phyloP scores from a whole-genome alignment of 2,329 filamentous ascomycete species.

The Neonectria sp. region DNA sequence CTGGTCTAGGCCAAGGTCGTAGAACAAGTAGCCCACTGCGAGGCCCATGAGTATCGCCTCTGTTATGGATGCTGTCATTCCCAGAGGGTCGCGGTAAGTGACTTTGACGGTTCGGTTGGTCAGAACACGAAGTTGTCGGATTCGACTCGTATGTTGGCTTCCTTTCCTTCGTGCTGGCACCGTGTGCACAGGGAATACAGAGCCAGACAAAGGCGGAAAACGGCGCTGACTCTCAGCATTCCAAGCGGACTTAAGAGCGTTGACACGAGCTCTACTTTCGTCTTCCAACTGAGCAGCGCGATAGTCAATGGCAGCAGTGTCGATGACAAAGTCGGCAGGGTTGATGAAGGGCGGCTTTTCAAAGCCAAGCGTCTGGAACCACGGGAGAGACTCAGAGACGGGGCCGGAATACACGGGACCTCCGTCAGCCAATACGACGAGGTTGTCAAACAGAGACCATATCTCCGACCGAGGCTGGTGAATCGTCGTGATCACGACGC shows the following conservation, averaged over 20 bases:
- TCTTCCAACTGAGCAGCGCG: constrained; percentile 75
- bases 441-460: constrained; percentile 82
- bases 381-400: constrained; percentile 68
- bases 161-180: constrained; percentile 22
- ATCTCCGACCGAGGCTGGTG: constrained; percentile 85
- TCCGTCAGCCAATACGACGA: constrained; percentile 77
- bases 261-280: constrained; percentile 70
- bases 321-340: constrained; percentile 81
- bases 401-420: constrained; percentile 77
- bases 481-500: constrained; percentile 80
- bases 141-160: constrained; percentile 65
- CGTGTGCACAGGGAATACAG: constrained; percentile 2
- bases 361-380: constrained; percentile 74
- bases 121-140: constrained; percentile 75
- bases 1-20: constrained; percentile 73
- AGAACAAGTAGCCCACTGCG: constrained; percentile 81
- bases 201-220: constrained; percentile 35
- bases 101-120: constrained; percentile 77
- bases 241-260: constrained; percentile 73
- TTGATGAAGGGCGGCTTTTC: constrained; percentile 79
- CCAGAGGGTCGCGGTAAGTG: constrained; percentile 81
- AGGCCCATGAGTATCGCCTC: constrained; percentile 79
- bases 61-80: constrained; percentile 77
- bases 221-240: constrained; percentile 51
- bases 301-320: constrained; percentile 80